A percentile compares a stretch with the other conserved stretches of the same genome.
These are phyloP conservation scores for Hygrophorus pudorinus DNA, from an alignment of 768 basidiomycete genomes.

Conservation along the genomic window DNA sequence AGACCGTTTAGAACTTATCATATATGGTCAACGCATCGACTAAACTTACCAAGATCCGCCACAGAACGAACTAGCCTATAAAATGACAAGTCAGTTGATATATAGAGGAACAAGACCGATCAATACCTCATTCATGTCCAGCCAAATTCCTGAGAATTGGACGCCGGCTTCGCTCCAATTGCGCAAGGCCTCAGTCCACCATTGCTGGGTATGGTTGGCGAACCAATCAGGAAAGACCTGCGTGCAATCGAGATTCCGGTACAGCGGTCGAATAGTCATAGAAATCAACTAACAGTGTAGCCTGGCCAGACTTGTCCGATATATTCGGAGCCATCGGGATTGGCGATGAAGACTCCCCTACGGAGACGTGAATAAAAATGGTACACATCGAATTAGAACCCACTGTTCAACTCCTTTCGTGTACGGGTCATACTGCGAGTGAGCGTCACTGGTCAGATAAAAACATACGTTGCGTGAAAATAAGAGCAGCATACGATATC, in stretches of 20 bases:
- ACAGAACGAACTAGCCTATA: slow-evolving; percentile 44
- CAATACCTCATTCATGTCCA: slow-evolving; percentile 53
- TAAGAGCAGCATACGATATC: slow-evolving; percentile 41
- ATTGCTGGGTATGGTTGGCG: slow-evolving; percentile 35
- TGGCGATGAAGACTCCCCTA: slow-evolving; percentile 66
- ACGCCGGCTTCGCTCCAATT: slow-evolving; percentile 47
- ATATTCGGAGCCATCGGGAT: slow-evolving; percentile 64
- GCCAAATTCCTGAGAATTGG: slow-evolving; percentile 59
- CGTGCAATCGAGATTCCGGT: neutral
- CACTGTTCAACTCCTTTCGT: slow-evolving; percentile 49
- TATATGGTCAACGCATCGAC: neutral
- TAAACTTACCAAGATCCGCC: slow-evolving; percentile 41
- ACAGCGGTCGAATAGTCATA: neutral
- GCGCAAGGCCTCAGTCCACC: slow-evolving; percentile 51
- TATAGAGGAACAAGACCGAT: too few species aligned
- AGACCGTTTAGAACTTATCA: slow-evolving; percentile 6
- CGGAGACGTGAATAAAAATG: neutral
- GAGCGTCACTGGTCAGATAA: neutral
- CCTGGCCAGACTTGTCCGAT: slow-evolving; percentile 75
- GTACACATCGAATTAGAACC: slow-evolving; percentile 11
- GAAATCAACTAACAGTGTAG: slow-evolving; percentile 38
- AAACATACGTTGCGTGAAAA: slow-evolving; percentile 1
- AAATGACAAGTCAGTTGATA: too few species aligned
- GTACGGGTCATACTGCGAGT: slow-evolving; percentile 55
- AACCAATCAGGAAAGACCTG: slow-evolving; percentile 60